Base-by-base conservation (phyloP, 2,329 filamentous ascomycete genomes). In the Aspergillus ruber region DNA sequence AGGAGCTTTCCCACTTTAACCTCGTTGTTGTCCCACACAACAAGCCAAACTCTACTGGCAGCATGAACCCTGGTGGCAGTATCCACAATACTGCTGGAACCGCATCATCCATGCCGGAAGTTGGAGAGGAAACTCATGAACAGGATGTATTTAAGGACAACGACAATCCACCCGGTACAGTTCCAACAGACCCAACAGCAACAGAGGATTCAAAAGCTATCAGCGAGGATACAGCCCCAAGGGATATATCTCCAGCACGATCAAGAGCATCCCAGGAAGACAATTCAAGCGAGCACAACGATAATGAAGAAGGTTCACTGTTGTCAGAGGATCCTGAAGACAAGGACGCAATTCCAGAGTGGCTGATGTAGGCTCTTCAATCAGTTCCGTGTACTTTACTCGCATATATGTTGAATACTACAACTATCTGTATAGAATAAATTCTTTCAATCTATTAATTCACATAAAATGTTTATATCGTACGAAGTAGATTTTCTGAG, bases 281-380 rank as follows among this genome's bases (percentile, higher is more conserved):
- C 12, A 42, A 49, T 17, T 49, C 53, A 13, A 54, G 56, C 25
- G 60, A 62, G 36, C 60, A 59, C 20, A 63, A 59, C 47, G 64
- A 57, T 39, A 63, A 70, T 15, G 75, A 80, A 33, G 62, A 67
- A 36, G 74, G 72, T 0, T 82, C 78, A 4, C 59, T 83, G 42
- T 64, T 80, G 6, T 79, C 80, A 1, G 77, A 84, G 55, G 81
- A 84, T 56, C 81, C 81, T 0, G 81, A 84, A 27, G 81, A 84
- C 55, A 79, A 83, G 43, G 81, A 84, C 59, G 80, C 80, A 2
- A 80, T 84, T 52, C 81, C 81, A 3, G 80, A 84, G 39, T 84
- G 81, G 81, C 61, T 84, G 42, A 63, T 76, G 53, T 71, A 57
- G 7, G 36, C 18, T 18, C 17, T 18, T 39, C 10, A 15, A 15